These are phyloP conservation scores for Sporisorium scitamineum DNA, from an alignment of 1,284 basidiomycete species.

Conservation along the genomic window DNA sequence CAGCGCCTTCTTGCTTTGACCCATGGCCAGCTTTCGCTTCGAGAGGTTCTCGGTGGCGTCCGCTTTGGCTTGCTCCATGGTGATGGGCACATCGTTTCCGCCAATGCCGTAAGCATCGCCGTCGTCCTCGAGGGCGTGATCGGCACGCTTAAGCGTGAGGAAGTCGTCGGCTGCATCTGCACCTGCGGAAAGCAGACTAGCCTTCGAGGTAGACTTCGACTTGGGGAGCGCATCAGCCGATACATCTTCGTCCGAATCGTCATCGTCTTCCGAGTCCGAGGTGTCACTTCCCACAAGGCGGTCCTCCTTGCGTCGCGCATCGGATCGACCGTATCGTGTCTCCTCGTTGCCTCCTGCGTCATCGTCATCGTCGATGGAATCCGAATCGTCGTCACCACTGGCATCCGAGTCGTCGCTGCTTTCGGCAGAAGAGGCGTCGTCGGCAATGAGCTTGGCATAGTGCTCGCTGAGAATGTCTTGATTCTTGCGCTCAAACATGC, in stretches of 20 bases:
- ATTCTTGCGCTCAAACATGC: slow-evolving; percentile 97
- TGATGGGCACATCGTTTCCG: slow-evolving; percentile 21
- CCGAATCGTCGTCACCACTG: slow-evolving; percentile 13
- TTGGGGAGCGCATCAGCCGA: slow-evolving; percentile 7
- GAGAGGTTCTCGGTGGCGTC: slow-evolving; percentile 71
- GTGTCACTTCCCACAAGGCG: slow-evolving; percentile 53
- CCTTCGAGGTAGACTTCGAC: slow-evolving; percentile 8
- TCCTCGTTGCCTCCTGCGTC: slow-evolving; percentile 27
- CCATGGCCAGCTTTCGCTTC: slow-evolving; percentile 78
- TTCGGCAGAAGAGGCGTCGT: slow-evolving; percentile 28
- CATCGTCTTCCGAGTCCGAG: slow-evolving; percentile 53
- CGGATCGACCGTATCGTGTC: slow-evolving; percentile 40
- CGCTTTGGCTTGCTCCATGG: slow-evolving; percentile 67
- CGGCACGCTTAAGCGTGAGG: slow-evolving; percentile 88
- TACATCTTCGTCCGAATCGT: slow-evolving; percentile 30
- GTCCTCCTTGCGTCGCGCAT: slow-evolving; percentile 29
- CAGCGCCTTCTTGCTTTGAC: slow-evolving; percentile 83
- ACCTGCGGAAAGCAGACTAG: neutral
- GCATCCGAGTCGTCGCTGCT: slow-evolving; percentile 25
- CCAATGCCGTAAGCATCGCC: slow-evolving; percentile 46
- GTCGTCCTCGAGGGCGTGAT: slow-evolving; percentile 79
- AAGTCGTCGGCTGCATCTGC: slow-evolving; percentile 79
- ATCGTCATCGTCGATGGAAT: slow-evolving; percentile 16
- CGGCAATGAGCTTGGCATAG: slow-evolving; percentile 86
- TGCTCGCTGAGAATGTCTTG: slow-evolving; percentile 92